phyloP scores from a whole-genome alignment of 1,284 basidiomycete genomes.

The Ganoderma sp. region DNA sequence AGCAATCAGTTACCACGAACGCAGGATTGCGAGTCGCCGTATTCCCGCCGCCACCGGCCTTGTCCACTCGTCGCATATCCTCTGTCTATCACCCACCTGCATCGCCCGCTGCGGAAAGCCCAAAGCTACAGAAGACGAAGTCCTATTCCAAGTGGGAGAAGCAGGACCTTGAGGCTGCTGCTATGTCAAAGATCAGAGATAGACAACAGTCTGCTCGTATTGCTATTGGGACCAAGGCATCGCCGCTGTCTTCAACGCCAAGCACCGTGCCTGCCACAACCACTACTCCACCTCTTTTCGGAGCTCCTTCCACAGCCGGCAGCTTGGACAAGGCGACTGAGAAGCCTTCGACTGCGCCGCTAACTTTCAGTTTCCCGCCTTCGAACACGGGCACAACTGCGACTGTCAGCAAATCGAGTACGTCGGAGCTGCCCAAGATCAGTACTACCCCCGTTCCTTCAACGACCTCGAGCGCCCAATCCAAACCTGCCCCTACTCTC shows the following conservation, averaged over 20 bases:
- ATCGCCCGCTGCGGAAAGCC: slow-evolving; percentile 53
- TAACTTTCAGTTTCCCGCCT: slow-evolving; percentile 23
- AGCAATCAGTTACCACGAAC: slow-evolving; percentile 53
- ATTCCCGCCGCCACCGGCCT: slow-evolving; percentile 41
- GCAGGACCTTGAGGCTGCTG: slow-evolving; percentile 77
- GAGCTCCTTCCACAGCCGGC: slow-evolving; percentile 19
- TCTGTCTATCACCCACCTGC: slow-evolving; percentile 41
- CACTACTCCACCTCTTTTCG: slow-evolving; percentile 25
- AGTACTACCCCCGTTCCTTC: slow-evolving; percentile 13
- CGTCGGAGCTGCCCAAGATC: slow-evolving; percentile 22
- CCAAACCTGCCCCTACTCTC: slow-evolving; percentile 27
- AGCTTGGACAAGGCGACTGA: slow-evolving; percentile 22
- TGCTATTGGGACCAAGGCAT: slow-evolving; percentile 33
- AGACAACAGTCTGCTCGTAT: slow-evolving; percentile 30
- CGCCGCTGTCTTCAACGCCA: not conserved
- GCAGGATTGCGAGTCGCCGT: slow-evolving; percentile 47
- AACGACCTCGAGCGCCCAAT: slow-evolving; percentile 16
- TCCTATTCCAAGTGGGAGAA: slow-evolving; percentile 82
- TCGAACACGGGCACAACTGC: slow-evolving; percentile 13
- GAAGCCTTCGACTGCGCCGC: slow-evolving; percentile 11
- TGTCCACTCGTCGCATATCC: slow-evolving; percentile 47
- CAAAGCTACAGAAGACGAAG: slow-evolving; percentile 54
- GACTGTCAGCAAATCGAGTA: slow-evolving; percentile 16
- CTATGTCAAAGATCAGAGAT: slow-evolving; percentile 57
- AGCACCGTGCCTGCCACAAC: slow-evolving; percentile 15